Conservation (phyloP, 2,329 filamentous ascomycete species). For the Tolypocladium amazonense region DNA sequence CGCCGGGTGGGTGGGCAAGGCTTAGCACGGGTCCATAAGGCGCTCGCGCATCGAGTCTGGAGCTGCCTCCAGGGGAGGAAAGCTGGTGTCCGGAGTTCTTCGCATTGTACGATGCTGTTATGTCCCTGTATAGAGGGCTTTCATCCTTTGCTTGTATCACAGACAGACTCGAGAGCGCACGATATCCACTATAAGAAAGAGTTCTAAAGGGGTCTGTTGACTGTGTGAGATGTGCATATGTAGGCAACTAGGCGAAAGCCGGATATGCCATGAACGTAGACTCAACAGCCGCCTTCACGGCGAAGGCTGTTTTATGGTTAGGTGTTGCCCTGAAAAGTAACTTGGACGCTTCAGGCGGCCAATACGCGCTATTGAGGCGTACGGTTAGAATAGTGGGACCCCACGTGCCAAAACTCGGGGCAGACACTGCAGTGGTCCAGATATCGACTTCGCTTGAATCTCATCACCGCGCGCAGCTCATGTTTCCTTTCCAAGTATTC, state of each 20-base stretch:
- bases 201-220: background rate
- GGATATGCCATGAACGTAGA: background rate
- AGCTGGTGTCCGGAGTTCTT: background rate
- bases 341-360: too few species aligned
- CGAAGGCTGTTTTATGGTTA: too few species aligned
- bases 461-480: background rate
- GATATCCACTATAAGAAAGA: background rate
- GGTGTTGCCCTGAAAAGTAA: too few species aligned
- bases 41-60: background rate
- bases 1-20: slow-evolving; percentile 84
- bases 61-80: background rate
- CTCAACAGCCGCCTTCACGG: background rate
- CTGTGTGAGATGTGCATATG: background rate
- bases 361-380: background rate
- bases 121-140: background rate
- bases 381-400: background rate
- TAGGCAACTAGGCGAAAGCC: background rate
- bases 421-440: background rate
- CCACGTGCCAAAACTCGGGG: background rate
- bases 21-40: slow-evolving; percentile 29
- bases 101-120: background rate
- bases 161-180: background rate
- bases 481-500: background rate
- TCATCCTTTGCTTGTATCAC: background rate
- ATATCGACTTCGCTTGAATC: background rate